These are phyloP conservation scores for Phyllosticta citribraziliensis DNA, from an alignment of 2,329 filamentous ascomycete genomes.

Conservation along the genomic window DNA sequence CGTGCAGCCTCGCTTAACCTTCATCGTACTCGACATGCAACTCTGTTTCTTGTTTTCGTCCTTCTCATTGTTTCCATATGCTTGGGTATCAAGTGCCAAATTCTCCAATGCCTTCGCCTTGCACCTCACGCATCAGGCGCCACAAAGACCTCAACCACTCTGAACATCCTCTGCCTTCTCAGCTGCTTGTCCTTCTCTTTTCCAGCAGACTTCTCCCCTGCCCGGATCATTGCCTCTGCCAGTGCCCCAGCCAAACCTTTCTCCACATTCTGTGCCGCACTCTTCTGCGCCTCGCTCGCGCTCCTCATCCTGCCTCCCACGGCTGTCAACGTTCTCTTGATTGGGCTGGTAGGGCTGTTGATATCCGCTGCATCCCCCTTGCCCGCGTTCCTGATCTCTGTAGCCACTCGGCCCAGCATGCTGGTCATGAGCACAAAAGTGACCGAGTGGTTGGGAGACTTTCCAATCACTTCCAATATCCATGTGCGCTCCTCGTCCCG, in stretches of 20 bases:
- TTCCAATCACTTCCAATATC: slow-evolving; percentile 65
- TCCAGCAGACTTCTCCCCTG: slow-evolving; percentile 18
- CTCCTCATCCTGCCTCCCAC: slow-evolving; percentile 21
- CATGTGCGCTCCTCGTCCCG: slow-evolving; percentile 48
- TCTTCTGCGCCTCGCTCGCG: slow-evolving; percentile 36
- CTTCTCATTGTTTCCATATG: neutral
- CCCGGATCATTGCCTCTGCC: slow-evolving; percentile 51
- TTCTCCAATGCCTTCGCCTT: neutral
- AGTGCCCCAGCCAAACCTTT: slow-evolving; percentile 56
- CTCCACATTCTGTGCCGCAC: slow-evolving; percentile 37
- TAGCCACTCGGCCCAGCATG: slow-evolving; percentile 54
- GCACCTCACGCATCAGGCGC: slow-evolving; percentile 3
- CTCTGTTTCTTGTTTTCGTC: neutral
- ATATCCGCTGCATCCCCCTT: slow-evolving; percentile 22
- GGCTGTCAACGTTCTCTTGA: slow-evolving; percentile 10
- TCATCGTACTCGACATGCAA: neutral
- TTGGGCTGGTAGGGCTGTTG: neutral
- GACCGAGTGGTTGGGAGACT: slow-evolving; percentile 67
- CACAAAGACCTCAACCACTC: slow-evolving; percentile 63
- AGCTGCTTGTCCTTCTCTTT: slow-evolving; percentile 51
- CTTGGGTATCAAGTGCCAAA: slow-evolving; percentile 1
- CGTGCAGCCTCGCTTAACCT: neutral
- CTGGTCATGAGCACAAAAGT: slow-evolving; percentile 80
- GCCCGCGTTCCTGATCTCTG: slow-evolving; percentile 42
- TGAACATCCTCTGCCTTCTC: slow-evolving; percentile 54